Conservation (phyloP, 495 filamentous ascomycete species). For the Daldinia bambusicola region DNA sequence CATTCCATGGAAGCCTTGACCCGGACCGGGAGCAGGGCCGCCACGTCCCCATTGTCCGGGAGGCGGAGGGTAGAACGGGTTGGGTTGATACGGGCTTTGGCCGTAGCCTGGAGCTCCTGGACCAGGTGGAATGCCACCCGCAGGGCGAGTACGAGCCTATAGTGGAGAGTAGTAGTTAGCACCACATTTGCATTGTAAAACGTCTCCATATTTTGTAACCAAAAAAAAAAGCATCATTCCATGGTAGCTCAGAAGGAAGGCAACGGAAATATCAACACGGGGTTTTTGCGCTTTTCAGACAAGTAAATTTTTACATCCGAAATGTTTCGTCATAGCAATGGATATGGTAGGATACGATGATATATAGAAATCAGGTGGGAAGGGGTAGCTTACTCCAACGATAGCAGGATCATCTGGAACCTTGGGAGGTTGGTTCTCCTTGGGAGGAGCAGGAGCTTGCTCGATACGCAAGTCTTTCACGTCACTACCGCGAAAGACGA, state of each 20-base stretch:
- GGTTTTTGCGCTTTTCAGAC: slow-evolving; percentile 88
- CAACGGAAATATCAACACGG: slow-evolving; percentile 98
- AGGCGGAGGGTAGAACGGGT: slow-evolving; percentile 60
- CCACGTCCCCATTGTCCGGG: slow-evolving; percentile 66
- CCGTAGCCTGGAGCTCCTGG: slow-evolving; percentile 67
- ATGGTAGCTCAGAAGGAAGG: slow-evolving; percentile 92
- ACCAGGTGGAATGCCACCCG: slow-evolving; percentile 49
- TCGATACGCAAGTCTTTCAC: slow-evolving; percentile 97
- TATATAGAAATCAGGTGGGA: background rate
- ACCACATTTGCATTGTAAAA: slow-evolving; percentile 13
- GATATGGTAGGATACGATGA: slow-evolving; percentile 17
- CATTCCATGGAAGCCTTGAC: slow-evolving; percentile 56
- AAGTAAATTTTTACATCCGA: slow-evolving; percentile 82
- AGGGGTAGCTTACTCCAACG: slow-evolving; percentile 80
- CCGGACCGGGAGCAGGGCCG: slow-evolving; percentile 57
- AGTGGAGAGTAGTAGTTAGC: slow-evolving; percentile 40
- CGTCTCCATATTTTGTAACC: slow-evolving; percentile 5
- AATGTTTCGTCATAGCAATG: slow-evolving; percentile 78
- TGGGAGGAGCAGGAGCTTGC: slow-evolving; percentile 68
- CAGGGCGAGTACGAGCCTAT: slow-evolving; percentile 55
- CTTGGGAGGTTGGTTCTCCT: slow-evolving; percentile 78
- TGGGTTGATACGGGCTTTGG: slow-evolving; percentile 59
- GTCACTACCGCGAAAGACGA: slow-evolving; percentile 98
- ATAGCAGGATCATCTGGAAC: slow-evolving; percentile 97
- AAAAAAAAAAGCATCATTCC: slow-evolving; percentile 9